phyloP scores from a whole-genome alignment of 1,284 basidiomycete species.

The Rhodotorula sp. region DNA sequence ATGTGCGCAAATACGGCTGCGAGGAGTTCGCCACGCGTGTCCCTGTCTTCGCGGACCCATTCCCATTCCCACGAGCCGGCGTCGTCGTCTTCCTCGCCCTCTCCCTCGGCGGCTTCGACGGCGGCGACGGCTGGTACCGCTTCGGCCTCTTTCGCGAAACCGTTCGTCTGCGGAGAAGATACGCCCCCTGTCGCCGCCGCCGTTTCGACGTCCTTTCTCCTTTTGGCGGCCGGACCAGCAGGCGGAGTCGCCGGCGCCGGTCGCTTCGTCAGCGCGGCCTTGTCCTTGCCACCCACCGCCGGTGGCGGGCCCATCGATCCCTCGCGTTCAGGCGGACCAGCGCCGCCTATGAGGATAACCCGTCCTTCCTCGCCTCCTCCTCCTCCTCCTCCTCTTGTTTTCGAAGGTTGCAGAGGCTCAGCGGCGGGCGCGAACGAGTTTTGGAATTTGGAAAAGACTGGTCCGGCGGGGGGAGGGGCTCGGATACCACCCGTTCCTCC shows the following conservation, averaged over 20 bases:
- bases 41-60: conserved; percentile 11
- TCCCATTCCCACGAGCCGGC: conserved; percentile 6
- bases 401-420: background rate
- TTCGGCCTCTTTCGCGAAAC: conserved; percentile 14
- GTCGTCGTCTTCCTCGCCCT: background rate
- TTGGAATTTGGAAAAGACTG: conserved; percentile 19
- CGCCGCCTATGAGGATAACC: background rate
- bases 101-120: background rate
- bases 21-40: conserved; percentile 16
- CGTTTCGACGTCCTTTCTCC: background rate
- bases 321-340: background rate
- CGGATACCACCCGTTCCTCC: no score
- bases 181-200: background rate
- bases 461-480: background rate
- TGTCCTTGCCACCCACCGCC: background rate
- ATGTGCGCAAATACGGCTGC: conserved; percentile 32
- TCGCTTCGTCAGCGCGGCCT: conserved; percentile 1
- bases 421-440: conserved; percentile 19
- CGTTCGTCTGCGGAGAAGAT: background rate
- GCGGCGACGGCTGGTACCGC: background rate
- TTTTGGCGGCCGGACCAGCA: background rate
- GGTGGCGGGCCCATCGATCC: conserved; percentile 31
- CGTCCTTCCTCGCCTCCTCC: background rate
- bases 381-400: background rate
- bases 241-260: conserved; percentile 1